Base-by-base conservation (phyloP, 768 basidiomycete species). In the Chalciporus piperatus region DNA sequence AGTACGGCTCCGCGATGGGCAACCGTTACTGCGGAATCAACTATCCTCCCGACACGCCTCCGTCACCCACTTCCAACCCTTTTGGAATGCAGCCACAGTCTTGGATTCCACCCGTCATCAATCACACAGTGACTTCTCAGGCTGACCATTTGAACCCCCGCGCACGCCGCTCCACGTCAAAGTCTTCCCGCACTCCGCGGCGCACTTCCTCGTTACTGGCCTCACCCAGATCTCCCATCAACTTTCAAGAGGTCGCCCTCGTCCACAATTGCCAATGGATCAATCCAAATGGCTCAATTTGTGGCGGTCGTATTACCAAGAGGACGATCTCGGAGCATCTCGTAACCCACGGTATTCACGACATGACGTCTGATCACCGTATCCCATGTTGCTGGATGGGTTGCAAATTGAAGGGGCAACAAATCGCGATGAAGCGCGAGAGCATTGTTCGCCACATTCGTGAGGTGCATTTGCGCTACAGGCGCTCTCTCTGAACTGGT, bases 371-470 rank as follows among this genome's bases (percentile, higher is more conserved):
- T 19, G 0, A 35, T 1, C 0, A 1, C 10, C 38, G 0, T 0
- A 1, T 61, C 11, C 0, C 1, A 0, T 65, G 64, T 12, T 16
- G 14, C 20, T 64, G 63, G 63, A 1, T 2, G 0, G 45, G 44
- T 1, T 63, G 62, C 25, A 28, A 32, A 10, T 25, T 45, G 11
- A 49, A 38, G 30, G 41, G 45, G 17, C 25, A 17, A 2, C 45
- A n/a, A 8, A 1, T 0, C 2, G 4, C 0, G 13, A 39, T 65
- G 16, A 65, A 64, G 0, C 59, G 64, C 2, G 55, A 64, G 30
- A 50, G 48, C 9, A 57, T 65, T 4, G 37, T 48, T 1, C 51
- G 64, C 0, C 64, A 65, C 1, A 14, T 61, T 0, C 40, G 50
- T 0, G 64, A 65, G 30, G 50, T 6, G 3, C 63, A 65, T 20